These are phyloP conservation scores for Rhodamnia argentea DNA, from an alignment of 345 rosid species.

Conservation along the genomic window DNA sequence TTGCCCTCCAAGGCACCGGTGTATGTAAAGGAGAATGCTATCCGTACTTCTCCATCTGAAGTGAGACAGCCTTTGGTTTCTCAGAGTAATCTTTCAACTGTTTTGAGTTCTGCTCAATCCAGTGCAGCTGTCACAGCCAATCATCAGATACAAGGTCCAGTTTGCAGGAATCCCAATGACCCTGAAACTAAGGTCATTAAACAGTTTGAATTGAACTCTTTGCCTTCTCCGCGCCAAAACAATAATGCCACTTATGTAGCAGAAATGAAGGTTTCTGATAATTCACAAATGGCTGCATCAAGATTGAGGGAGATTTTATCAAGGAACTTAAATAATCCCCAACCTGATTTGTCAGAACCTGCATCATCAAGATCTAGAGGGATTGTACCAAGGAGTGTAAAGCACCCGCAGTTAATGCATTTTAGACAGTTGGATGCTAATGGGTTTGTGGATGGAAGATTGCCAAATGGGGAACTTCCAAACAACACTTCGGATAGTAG, in stretches of 20 bases:
- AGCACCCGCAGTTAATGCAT: slow-evolving; percentile 22
- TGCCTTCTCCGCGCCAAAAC: slow-evolving; percentile 43
- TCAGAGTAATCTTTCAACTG: slow-evolving; percentile 17
- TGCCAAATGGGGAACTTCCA: slow-evolving; percentile 38
- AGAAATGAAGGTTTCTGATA: slow-evolving; percentile 30
- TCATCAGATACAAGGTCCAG: slow-evolving; percentile 23
- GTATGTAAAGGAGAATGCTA: slow-evolving; percentile 21
- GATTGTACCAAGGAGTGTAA: slow-evolving; percentile 25
- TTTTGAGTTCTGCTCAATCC: slow-evolving; percentile 23
- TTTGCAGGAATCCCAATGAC: slow-evolving; percentile 23
- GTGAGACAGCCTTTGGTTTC: slow-evolving; percentile 24
- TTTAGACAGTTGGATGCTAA: slow-evolving; percentile 29
- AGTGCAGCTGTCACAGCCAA: slow-evolving; percentile 8
- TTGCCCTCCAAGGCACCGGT: slow-evolving; percentile 15
- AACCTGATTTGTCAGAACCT: neutral
- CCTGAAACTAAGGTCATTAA: slow-evolving; percentile 38
- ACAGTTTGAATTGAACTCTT: slow-evolving; percentile 73
- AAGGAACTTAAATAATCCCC: neutral
- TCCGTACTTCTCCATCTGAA: slow-evolving; percentile 17
- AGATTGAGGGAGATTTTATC: neutral
- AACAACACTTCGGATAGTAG: slow-evolving; percentile 19
- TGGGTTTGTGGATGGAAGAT: slow-evolving; percentile 26
- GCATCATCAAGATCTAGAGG: slow-evolving; percentile 21
- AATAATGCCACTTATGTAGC: slow-evolving; percentile 18
- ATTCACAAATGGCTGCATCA: slow-evolving; percentile 19